phyloP scores from a whole-genome alignment of 2,329 filamentous ascomycete species.

The Amphichorda felina region DNA sequence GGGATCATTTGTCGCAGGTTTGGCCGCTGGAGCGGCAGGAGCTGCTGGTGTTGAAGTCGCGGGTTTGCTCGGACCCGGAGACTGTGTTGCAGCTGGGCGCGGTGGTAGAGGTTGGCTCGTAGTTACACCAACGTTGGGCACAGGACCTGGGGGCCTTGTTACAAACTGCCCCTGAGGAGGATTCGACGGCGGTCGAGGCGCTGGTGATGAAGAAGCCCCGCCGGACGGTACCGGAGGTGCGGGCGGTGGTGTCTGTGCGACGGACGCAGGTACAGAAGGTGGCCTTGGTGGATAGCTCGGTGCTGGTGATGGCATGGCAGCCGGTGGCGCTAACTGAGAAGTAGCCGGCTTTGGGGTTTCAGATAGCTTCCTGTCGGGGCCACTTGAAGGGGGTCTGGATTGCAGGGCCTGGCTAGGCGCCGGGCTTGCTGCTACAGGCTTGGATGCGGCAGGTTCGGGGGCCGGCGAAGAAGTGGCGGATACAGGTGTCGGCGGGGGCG shows the following conservation, averaged over 20 bases:
- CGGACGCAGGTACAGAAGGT: conserved; percentile 1
- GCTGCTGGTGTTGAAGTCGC: conserved; percentile 5
- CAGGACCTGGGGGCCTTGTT: conserved; percentile 1
- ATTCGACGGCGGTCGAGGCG: background rate
- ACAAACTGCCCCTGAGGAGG: conserved; percentile 1
- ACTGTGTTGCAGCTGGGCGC: conserved; percentile 1
- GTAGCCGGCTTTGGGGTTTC: conserved; percentile 7
- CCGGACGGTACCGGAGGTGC: conserved; percentile 9
- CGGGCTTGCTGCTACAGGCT: conserved; percentile 8
- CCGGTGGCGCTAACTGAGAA: conserved; percentile 4
- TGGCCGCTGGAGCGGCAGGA: conserved; percentile 5
- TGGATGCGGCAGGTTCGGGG: conserved; percentile 8
- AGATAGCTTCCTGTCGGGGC: background rate
- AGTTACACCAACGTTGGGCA: background rate
- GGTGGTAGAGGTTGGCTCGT: background rate
- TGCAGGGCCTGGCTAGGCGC: background rate
- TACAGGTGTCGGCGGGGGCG: conserved; percentile 18
- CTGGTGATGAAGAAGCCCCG: conserved; percentile 1
- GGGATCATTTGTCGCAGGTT: conserved; percentile 43
- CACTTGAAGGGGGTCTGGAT: background rate
- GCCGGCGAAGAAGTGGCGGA: conserved; percentile 9
- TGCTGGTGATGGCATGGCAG: conserved; percentile 1
- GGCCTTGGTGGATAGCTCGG: conserved; percentile 2
- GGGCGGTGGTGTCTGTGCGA: conserved; percentile 10
- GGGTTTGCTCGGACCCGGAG: conserved; percentile 4